A percentile compares a stretch with the other conserved stretches of the same genome.
phyloP scores from a whole-genome alignment of 768 basidiomycete genomes.

The Russula dissimulans region DNA sequence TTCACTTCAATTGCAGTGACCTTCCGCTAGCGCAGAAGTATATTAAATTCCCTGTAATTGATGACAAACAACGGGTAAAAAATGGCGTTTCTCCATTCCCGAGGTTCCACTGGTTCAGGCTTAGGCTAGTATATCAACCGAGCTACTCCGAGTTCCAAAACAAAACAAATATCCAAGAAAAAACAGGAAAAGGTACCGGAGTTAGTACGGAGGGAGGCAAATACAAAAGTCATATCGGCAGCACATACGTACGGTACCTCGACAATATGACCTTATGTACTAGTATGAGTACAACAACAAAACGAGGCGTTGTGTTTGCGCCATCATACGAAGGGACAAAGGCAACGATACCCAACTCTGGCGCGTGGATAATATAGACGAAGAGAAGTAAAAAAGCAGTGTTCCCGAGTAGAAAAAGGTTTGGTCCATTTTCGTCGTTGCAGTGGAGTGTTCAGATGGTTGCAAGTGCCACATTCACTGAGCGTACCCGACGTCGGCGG shows the following conservation, averaged over 20 bases:
- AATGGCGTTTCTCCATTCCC: too few relatives aligned
- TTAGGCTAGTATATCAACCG: too few relatives aligned
- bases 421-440: not conserved
- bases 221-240: slow-evolving; percentile 4
- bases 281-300: slow-evolving; percentile 3
- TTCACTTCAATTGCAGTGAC: too few relatives aligned
- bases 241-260: not conserved
- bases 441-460: not conserved
- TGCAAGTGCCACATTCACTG: not conserved
- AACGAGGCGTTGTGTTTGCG: not conserved
- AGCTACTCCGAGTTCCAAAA: not conserved
- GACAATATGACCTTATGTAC: not conserved
- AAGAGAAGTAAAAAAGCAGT: not conserved
- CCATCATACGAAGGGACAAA: not conserved
- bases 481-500: not conserved
- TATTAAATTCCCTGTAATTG: too few relatives aligned
- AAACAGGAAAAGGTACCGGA: not conserved
- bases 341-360: not conserved
- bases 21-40: too few relatives aligned
- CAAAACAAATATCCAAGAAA: not conserved
- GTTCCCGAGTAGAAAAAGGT: not conserved
- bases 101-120: too few relatives aligned
- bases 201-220: not conserved
- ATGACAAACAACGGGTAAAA: too few relatives aligned
- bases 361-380: not conserved